These are phyloP conservation scores for Kuraishia floccosa DNA, from an alignment of 805 yeast species.

Conservation along the genomic window DNA sequence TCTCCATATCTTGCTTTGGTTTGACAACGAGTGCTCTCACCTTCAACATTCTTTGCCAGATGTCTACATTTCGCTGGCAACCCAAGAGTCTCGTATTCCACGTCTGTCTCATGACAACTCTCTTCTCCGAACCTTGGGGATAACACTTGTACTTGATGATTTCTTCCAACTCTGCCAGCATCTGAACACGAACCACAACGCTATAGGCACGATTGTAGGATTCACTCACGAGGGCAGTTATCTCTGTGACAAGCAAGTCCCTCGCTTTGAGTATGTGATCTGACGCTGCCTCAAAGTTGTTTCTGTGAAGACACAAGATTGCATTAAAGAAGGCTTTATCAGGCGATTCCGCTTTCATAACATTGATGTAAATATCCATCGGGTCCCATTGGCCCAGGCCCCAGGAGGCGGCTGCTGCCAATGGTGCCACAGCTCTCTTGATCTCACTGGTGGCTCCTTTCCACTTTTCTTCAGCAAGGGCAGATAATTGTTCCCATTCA, in stretches of 20 bases:
- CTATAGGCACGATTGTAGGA: conserved; percentile 95
- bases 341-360: conserved; percentile 87
- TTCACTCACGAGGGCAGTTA: conserved; percentile 89
- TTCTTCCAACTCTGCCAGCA: conserved; percentile 95
- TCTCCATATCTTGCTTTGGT: conserved; percentile 94
- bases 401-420: conserved; percentile 99
- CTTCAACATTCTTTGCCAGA: conserved; percentile 95
- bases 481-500: conserved; percentile 91
- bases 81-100: conserved; percentile 92
- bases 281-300: conserved; percentile 74
- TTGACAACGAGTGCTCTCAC: conserved; percentile 87
- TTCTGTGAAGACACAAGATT: conserved; percentile 72
- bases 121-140: conserved; percentile 74
- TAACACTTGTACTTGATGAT: conserved; percentile 80
- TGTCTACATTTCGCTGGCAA: conserved; percentile 93
- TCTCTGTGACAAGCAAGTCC: conserved; percentile 82
- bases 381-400: conserved; percentile 95
- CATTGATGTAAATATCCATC: conserved; percentile 84
- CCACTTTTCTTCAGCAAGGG: conserved; percentile 85
- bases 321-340: conserved; percentile 94
- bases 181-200: conserved; percentile 93
- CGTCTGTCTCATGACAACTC: conserved; percentile 71
- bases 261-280: conserved; percentile 75
- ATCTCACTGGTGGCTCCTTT: conserved; percentile 56
- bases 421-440: conserved; percentile 80